phyloP scores from a whole-genome alignment of 805 yeast species.

The Blastobotrys parvus region DNA sequence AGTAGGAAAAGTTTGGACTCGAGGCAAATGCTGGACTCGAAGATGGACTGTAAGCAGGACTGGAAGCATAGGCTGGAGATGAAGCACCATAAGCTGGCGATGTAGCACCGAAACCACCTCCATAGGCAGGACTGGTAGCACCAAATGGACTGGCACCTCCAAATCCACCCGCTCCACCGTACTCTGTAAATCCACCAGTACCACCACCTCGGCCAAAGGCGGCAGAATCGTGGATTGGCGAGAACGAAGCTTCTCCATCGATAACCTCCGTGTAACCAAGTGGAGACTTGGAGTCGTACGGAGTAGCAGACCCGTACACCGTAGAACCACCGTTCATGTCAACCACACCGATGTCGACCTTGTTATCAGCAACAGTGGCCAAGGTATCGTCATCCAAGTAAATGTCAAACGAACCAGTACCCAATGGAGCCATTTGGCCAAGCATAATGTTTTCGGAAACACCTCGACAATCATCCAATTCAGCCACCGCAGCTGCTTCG shows the following conservation, averaged over 20 bases:
- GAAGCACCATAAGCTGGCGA: constrained; percentile 57
- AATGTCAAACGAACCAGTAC: constrained; percentile 96
- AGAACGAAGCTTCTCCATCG: constrained; percentile 65
- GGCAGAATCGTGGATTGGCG: constrained; percentile 85
- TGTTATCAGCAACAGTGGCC: constrained; percentile 46
- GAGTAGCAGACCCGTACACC: constrained; percentile 65
- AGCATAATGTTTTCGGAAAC: constrained; percentile 95
- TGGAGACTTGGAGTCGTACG: constrained; percentile 66
- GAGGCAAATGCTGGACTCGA: constrained; percentile 66
- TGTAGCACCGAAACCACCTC: constrained; percentile 65
- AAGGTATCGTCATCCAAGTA: constrained; percentile 87
- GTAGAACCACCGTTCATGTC: constrained; percentile 87
- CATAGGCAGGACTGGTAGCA: constrained; percentile 40
- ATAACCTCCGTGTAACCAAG: constrained; percentile 24
- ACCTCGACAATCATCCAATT: constrained; percentile 96
- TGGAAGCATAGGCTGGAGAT: constrained; percentile 59
- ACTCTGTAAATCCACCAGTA: constrained; percentile 80
- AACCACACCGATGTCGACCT: constrained; percentile 58
- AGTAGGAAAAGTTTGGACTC: constrained; percentile 53
- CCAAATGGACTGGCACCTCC: constrained; percentile 46
- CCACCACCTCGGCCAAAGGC: constrained; percentile 76
- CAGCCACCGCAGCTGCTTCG: constrained; percentile 98
- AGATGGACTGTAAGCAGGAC: constrained; percentile 57
- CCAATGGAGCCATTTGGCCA: constrained; percentile 98
- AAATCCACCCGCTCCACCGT: constrained; percentile 60